Base-by-base conservation (phyloP, 2,329 filamentous ascomycete genomes). In the Fusarium neocosmosporiellum region DNA sequence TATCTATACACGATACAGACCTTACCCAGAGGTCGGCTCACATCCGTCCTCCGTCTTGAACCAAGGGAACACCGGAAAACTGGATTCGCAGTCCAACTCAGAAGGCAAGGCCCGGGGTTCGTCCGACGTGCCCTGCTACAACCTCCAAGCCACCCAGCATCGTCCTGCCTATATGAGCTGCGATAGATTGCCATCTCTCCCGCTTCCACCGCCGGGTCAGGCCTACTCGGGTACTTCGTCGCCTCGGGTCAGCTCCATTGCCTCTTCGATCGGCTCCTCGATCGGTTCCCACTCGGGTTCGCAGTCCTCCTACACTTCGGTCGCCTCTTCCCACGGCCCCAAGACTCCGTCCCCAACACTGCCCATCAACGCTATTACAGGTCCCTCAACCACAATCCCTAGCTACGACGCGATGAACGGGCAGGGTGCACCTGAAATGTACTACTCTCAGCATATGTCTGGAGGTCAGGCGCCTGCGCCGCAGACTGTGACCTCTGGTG, bases 81-180 rank as follows among this genome's bases (percentile, higher is more conserved):
- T 97, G 94, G 94, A 95, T 93, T 91, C 95, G 84, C 93, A 94
- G 86, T 93, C 93, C 86, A 93, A 95, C 81, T 93, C 93, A 81
- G 91, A 94, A 87, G 90, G 93, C 86, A 92, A 94, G 85, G 90
- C 91, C 89, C 92, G 93, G 90, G 92, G 92, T 87, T 88, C 88
- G 81, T 88, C 89, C 84, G 92, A 95, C 84, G 87, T 88, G 79
- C 83, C 87, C 82, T 94, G 90, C 85, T 93, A 92, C 85, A 91
- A 91, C 84, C 86, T 88, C 81, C 88, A 92, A 74, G 68, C 72
- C 70, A 62, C 74, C 75, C 89, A 92, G 82, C 89, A 55, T 27
- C 33, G 90, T 65, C 70, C 90, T 81, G 85, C 90, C 84, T 93
- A 93, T 86, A 86, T 87, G 84, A 92, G 74, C 74, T 78, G 86